Evolutionary conservation across 306 rosid species (phyloP).

Genomic region (Cucurbita ficifolia): DNA sequence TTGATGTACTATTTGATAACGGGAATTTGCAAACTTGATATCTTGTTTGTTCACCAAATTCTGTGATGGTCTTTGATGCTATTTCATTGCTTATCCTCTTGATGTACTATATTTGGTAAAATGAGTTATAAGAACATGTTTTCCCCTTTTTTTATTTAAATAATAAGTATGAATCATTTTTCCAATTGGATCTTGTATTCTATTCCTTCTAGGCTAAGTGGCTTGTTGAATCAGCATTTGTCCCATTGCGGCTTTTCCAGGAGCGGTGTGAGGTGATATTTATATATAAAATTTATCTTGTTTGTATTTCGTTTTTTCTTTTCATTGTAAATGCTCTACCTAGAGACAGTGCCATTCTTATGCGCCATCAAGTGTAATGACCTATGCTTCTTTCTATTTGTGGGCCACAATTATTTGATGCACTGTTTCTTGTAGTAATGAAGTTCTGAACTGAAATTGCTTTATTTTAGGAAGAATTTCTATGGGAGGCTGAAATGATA

Average conservation of each 20-base stretch:
- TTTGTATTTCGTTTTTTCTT: background rate
- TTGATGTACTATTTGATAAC: background rate
- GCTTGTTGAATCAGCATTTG: slow-evolving; percentile 76
- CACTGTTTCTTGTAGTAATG: background rate
- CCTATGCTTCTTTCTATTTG: background rate
- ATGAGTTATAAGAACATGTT: background rate
- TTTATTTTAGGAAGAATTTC: slow-evolving; percentile 75
- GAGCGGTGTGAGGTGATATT: slow-evolving; percentile 88
- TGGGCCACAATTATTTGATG: background rate
- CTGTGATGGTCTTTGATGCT: background rate
- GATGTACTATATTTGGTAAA: background rate
- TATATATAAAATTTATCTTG: background rate
- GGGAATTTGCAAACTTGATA: background rate
- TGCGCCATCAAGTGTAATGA: too few relatives aligned
- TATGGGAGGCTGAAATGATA: slow-evolving; percentile 92
- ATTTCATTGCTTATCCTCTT: background rate
- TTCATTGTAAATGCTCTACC: slow-evolving; percentile 3
- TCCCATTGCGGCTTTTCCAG: slow-evolving; percentile 77
- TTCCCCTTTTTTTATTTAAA: background rate
- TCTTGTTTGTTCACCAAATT: background rate
- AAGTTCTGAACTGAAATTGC: background rate
- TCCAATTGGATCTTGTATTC: background rate
- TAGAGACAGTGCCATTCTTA: background rate
- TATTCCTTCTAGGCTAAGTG: slow-evolving; percentile 59
- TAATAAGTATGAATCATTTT: background rate